These are phyloP conservation scores for Kwoniella europaea DNA, from an alignment of 768 basidiomycete species.

Conservation along the genomic window DNA sequence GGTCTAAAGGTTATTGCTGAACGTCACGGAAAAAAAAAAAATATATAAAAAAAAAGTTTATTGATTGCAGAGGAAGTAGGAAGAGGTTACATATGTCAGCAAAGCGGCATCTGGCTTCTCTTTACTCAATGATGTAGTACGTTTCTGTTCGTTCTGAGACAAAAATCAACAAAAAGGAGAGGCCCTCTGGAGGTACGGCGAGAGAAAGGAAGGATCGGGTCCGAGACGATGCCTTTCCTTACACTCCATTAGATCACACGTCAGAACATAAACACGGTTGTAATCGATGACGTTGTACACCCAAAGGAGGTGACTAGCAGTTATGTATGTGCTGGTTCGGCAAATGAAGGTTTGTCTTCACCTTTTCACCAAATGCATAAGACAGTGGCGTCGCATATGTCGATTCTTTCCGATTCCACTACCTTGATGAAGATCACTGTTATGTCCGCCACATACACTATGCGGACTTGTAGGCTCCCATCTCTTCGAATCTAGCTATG, in stretches of 20 bases:
- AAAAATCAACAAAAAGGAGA: background rate
- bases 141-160: background rate
- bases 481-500: slow-evolving; percentile 14
- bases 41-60: too few relatives aligned
- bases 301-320: too few relatives aligned
- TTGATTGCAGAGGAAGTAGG: background rate
- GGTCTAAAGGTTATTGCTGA: too few relatives aligned
- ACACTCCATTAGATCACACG: background rate
- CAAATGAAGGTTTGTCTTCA: too few relatives aligned
- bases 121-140: background rate
- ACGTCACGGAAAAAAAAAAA: too few relatives aligned
- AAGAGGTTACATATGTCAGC: background rate
- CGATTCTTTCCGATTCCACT: too few relatives aligned
- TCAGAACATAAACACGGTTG: background rate
- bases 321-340: too few relatives aligned
- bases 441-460: background rate
- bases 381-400: too few relatives aligned
- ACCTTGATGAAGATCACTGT: too few relatives aligned
- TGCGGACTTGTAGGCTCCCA: slow-evolving; percentile 13
- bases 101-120: background rate
- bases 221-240: background rate
- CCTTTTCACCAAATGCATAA: too few relatives aligned
- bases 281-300: background rate
- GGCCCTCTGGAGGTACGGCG: background rate
- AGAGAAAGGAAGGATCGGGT: background rate